phyloP scores from a whole-genome alignment of 2,329 filamentous ascomycete genomes.

The Cytospora mali region DNA sequence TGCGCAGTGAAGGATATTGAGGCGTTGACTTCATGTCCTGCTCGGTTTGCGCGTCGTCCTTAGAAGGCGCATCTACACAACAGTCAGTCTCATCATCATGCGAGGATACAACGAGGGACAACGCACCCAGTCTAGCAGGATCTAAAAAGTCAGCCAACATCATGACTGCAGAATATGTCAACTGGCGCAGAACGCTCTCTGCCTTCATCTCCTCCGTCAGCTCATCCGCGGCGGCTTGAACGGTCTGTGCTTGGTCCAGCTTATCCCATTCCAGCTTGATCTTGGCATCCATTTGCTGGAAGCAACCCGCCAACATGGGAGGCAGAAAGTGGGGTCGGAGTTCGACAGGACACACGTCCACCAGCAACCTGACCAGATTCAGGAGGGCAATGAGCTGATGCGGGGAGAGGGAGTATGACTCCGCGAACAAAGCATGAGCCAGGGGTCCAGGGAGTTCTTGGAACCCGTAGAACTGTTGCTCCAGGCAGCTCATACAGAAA shows the following conservation, averaged over 20 bases:
- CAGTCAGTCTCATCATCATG: slow-evolving; percentile 23
- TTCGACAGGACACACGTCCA: slow-evolving; percentile 86
- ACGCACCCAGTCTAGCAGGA: slow-evolving; percentile 66
- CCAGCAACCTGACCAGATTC: slow-evolving; percentile 83
- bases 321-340: slow-evolving; percentile 81
- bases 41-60: slow-evolving; percentile 13
- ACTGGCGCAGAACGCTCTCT: slow-evolving; percentile 89
- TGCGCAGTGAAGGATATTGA: slow-evolving; percentile 65
- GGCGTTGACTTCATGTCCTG: slow-evolving; percentile 1
- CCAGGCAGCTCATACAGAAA: slow-evolving; percentile 87
- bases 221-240: slow-evolving; percentile 71
- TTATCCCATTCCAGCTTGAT: slow-evolving; percentile 85
- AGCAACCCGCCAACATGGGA: slow-evolving; percentile 78
- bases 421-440: slow-evolving; percentile 79
- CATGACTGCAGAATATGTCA: slow-evolving; percentile 89
- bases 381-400: slow-evolving; percentile 95
- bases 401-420: slow-evolving; percentile 80
- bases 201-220: slow-evolving; percentile 97
- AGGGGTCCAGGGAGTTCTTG: slow-evolving; percentile 79
- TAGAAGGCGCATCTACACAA: slow-evolving; percentile 16
- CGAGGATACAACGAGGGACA: not conserved
- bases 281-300: slow-evolving; percentile 84
- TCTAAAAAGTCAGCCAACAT: slow-evolving; percentile 91
- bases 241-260: slow-evolving; percentile 64
- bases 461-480: slow-evolving; percentile 89